These are phyloP conservation scores for Aspergillus pseudoviridinutans DNA, from an alignment of 2,329 filamentous ascomycete species.

Conservation along the genomic window DNA sequence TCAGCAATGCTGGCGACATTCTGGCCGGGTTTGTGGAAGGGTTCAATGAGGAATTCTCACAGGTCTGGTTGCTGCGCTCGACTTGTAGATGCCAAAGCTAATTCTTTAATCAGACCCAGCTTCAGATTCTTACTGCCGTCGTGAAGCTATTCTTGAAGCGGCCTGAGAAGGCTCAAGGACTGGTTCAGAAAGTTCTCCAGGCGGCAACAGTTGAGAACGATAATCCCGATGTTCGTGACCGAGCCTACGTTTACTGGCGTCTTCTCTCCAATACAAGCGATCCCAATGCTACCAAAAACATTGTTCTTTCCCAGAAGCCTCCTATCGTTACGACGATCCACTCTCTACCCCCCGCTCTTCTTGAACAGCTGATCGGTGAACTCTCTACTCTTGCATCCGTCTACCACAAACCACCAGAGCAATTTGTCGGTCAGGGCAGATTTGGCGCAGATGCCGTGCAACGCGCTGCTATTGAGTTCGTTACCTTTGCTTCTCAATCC, in stretches of 20 bases:
- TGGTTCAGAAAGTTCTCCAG: conserved; percentile 94
- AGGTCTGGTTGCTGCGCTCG: conserved; percentile 54
- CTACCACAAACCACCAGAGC: conserved; percentile 96
- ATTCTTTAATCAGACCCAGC: conserved; percentile 66
- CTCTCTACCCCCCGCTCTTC: conserved; percentile 73
- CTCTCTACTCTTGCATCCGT: conserved; percentile 94
- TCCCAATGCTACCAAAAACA: conserved; percentile 83
- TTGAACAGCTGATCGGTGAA: conserved; percentile 87
- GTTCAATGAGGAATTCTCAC: conserved; percentile 94
- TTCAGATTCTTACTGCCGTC: conserved; percentile 94
- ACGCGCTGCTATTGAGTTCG: conserved; percentile 81
- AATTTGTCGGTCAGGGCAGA: conserved; percentile 93
- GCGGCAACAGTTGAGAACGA: conserved; percentile 90
- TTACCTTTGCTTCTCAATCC: conserved; percentile 8
- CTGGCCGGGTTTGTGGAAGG: conserved; percentile 85
- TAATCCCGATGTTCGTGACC: conserved; percentile 94
- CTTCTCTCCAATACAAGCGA: conserved; percentile 77
- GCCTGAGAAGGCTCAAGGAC: conserved; percentile 80
- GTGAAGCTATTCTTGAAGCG: conserved; percentile 98
- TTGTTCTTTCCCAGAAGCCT: conserved; percentile 90
- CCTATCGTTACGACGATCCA: conserved; percentile 93
- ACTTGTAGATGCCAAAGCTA: neutral
- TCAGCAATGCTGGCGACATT: conserved; percentile 96
- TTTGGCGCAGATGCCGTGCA: conserved; percentile 94
- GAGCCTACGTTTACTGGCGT: conserved; percentile 98